phyloP scores from a whole-genome alignment of 176 grass and related monocot species.

The Otatea glauca region DNA sequence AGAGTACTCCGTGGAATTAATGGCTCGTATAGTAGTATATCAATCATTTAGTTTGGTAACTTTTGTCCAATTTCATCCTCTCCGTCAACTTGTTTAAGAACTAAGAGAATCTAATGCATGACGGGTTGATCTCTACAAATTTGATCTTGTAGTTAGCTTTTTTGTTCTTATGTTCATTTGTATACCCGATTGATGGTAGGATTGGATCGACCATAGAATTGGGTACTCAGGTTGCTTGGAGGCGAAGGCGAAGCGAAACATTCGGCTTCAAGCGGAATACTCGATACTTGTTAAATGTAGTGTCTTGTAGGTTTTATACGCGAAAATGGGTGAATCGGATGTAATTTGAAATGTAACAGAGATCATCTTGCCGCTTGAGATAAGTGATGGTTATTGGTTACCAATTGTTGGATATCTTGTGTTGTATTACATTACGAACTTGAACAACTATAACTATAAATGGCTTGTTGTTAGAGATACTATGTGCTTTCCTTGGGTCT shows the following conservation, averaged over 20 bases:
- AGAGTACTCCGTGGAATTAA: too few species aligned
- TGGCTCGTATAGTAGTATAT: too few species aligned
- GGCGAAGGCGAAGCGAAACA: neutral
- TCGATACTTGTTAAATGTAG: too few species aligned
- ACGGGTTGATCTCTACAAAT: neutral
- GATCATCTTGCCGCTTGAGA: too few species aligned
- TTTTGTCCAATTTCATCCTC: neutral
- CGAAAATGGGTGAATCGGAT: too few species aligned
- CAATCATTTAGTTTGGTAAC: neutral
- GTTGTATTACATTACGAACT: neutral
- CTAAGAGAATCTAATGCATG: neutral
- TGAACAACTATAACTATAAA: neutral
- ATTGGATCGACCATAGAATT: neutral
- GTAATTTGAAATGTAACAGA: too few species aligned
- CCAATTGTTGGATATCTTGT: slow-evolving; percentile 1
- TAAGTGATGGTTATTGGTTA: neutral
- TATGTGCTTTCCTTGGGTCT: neutral
- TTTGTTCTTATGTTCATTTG: too few species aligned
- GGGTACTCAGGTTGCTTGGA: neutral
- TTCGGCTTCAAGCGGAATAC: neutral
- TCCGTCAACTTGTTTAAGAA: neutral
- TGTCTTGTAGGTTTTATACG: too few species aligned
- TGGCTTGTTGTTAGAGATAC: neutral
- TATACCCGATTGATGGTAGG: neutral
- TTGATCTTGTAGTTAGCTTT: too few species aligned